phyloP scores from a whole-genome alignment of 2,329 filamentous ascomycete genomes.

The Chrysoporthe cubensis region DNA sequence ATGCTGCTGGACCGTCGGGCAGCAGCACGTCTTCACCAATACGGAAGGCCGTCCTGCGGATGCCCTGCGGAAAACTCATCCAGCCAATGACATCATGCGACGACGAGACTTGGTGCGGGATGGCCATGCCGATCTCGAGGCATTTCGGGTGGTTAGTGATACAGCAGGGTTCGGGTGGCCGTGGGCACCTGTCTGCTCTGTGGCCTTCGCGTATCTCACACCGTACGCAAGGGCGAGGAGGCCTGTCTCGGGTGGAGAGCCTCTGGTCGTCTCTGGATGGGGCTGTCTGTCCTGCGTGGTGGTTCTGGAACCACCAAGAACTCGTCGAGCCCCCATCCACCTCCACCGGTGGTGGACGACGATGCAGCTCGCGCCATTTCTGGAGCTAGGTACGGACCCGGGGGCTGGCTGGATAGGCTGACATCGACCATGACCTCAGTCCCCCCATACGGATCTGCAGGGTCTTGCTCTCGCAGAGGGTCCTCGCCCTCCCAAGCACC shows the following conservation, averaged over 20 bases:
- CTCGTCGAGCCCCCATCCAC: no score
- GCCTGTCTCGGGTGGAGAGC: background rate
- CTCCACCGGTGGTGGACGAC: no score
- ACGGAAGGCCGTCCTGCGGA: slow-evolving; percentile 12
- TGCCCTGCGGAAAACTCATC: background rate
- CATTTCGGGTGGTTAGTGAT: slow-evolving; percentile 3
- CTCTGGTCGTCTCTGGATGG: background rate
- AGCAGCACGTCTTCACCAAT: slow-evolving; percentile 8
- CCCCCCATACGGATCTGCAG: slow-evolving; percentile 33
- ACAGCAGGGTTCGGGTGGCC: background rate
- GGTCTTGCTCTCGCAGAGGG: slow-evolving; percentile 29
- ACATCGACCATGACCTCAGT: slow-evolving; percentile 30
- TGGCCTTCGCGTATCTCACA: background rate
- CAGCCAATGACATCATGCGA: slow-evolving; percentile 35
- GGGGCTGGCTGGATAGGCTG: slow-evolving; percentile 22
- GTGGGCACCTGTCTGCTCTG: background rate
- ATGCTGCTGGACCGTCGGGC: background rate
- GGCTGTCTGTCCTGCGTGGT: no score
- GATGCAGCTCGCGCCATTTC: no score
- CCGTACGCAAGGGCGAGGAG: background rate
- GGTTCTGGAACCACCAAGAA: no score
- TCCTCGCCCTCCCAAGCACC: slow-evolving; percentile 4
- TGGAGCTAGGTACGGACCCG: background rate
- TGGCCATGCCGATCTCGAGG: slow-evolving; percentile 27
- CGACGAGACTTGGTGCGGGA: slow-evolving; percentile 22